phyloP scores from a whole-genome alignment of 1,284 basidiomycete genomes.

The Coniophora puteana region DNA sequence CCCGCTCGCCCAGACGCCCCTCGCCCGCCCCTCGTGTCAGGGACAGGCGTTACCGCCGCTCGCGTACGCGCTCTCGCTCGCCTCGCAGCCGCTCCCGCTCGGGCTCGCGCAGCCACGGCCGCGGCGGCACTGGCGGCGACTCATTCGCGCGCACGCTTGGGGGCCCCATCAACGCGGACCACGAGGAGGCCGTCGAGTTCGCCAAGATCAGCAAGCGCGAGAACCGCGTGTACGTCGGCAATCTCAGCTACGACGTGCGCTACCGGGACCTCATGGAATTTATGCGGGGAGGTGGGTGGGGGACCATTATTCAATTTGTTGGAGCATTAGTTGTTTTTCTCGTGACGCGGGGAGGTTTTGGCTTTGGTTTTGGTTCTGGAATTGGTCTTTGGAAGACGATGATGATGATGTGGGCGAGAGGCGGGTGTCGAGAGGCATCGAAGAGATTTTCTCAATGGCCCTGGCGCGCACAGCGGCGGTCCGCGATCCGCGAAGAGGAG shows the following conservation, averaged over 20 bases:
- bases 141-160: conserved; percentile 77
- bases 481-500: no score
- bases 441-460: conserved; percentile 38
- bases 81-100: conserved; percentile 56
- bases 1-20: conserved; percentile 59
- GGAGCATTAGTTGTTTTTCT: conserved; percentile 41
- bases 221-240: conserved; percentile 97
- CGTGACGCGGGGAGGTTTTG: conserved; percentile 19
- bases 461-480: no score
- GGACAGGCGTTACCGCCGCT: conserved; percentile 51
- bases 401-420: conserved; percentile 28
- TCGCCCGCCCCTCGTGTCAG: conserved; percentile 54
- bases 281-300: conserved; percentile 98
- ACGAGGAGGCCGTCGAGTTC: conserved; percentile 87
- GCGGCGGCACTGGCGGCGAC: conserved; percentile 59
- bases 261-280: conserved; percentile 98
- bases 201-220: conserved; percentile 94
- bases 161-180: conserved; percentile 87
- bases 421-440: conserved; percentile 29
- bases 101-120: conserved; percentile 56
- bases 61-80: conserved; percentile 46
- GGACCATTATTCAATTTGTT: no score
- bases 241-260: conserved; percentile 96
- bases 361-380: no score
- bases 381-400: conserved; percentile 29